Evolutionary conservation across 2,329 filamentous ascomycete genomes (phyloP).

Genomic region (Colletotrichum liriopes): DNA sequence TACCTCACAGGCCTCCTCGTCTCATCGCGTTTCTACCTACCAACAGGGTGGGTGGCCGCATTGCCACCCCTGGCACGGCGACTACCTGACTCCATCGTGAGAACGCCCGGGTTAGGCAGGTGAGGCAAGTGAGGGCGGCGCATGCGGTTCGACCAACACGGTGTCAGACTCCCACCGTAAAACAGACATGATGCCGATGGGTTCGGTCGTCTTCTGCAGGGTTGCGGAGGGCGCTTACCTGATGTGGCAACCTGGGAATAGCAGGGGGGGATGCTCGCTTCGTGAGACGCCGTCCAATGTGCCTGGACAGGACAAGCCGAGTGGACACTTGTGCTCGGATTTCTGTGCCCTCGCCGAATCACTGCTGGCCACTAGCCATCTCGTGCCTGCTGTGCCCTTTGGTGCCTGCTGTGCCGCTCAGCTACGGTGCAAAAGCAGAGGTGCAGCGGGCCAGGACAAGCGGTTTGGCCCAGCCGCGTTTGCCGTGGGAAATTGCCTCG

Average conservation of each 20-base stretch:
- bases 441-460: constrained; percentile 15
- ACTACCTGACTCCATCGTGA: constrained; percentile 36
- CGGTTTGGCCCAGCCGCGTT: constrained; percentile 3
- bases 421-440: constrained; percentile 2
- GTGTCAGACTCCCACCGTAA: constrained; percentile 21
- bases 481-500: constrained; percentile 38
- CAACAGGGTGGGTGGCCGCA: constrained; percentile 1
- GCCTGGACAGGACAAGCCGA: constrained; percentile 2
- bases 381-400: constrained; percentile 9
- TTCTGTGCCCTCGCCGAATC: neutral
- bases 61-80: constrained; percentile 21
- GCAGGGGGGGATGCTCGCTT: neutral
- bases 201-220: constrained; percentile 22
- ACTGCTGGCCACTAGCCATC: neutral
- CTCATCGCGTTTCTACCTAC: constrained; percentile 22
- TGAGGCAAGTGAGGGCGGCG: constrained; percentile 7
- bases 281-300: constrained; percentile 22
- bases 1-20: neutral
- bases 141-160: constrained; percentile 1
- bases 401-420: constrained; percentile 34
- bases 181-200: neutral
- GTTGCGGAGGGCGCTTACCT: constrained; percentile 36
- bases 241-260: constrained; percentile 20
- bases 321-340: neutral
- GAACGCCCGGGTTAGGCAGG: constrained; percentile 11